Evolutionary conservation across 257 asterid species (phyloP).

Genomic region (Parsonsia alboflavescens): DNA sequence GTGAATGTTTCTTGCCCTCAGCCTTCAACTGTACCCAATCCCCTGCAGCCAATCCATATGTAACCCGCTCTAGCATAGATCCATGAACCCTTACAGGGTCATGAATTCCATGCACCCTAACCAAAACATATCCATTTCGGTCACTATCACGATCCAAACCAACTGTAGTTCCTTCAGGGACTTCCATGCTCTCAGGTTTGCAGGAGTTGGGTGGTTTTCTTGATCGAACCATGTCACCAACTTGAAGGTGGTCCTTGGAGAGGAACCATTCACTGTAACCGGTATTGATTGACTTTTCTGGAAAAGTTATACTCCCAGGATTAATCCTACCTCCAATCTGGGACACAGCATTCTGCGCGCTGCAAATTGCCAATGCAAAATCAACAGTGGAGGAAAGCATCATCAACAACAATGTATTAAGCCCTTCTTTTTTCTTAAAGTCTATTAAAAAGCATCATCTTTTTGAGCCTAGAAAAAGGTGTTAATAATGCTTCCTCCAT

Average conservation of each 20-base stretch:
- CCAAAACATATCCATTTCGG: conserved; percentile 60
- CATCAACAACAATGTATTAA: not conserved
- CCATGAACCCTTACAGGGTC: conserved; percentile 60
- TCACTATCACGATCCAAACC: conserved; percentile 68
- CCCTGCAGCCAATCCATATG: conserved; percentile 69
- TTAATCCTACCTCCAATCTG: conserved; percentile 52
- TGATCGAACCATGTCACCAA: conserved; percentile 76
- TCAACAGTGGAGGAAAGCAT: not conserved
- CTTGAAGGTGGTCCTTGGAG: conserved; percentile 70
- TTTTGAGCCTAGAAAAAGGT: not conserved
- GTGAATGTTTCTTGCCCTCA: conserved; percentile 58
- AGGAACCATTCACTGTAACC: conserved; percentile 76
- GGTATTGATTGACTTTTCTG: conserved; percentile 42
- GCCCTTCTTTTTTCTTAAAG: not conserved
- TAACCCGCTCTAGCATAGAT: conserved; percentile 67
- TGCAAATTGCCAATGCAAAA: conserved; percentile 28
- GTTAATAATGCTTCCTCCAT: not conserved
- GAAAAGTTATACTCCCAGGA: conserved; percentile 35
- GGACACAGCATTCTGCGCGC: conserved; percentile 50
- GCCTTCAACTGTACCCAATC: conserved; percentile 75
- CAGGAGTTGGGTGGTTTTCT: conserved; percentile 59
- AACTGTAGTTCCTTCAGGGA: conserved; percentile 66
- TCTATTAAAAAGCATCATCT: not conserved
- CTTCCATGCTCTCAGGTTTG: conserved; percentile 62
- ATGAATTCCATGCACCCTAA: conserved; percentile 70